Percentiles rank a stretch among this genome's conserved stretches.
These are phyloP conservation scores for Chamaecrista fasciculata DNA, from an alignment of 306 rosid genomes.

Conservation along the genomic window DNA sequence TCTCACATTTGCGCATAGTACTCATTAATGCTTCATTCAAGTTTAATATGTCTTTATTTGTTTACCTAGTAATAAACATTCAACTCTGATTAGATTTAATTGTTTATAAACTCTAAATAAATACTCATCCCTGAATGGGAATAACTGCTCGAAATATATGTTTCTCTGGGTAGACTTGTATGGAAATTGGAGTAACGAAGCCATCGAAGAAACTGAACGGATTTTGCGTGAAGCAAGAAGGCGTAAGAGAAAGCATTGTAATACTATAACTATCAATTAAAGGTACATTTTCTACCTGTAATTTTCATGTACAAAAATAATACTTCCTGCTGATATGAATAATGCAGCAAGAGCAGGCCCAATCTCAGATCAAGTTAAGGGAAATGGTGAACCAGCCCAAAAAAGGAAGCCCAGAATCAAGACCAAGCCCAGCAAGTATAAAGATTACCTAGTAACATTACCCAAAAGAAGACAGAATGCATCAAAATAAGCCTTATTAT, in stretches of 20 bases:
- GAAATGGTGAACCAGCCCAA: not conserved
- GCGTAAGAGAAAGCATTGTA: conserved; percentile 69
- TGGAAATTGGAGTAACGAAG: conserved; percentile 49
- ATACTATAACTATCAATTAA: conserved; percentile 56
- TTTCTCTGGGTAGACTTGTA: conserved; percentile 40
- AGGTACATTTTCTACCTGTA: conserved; percentile 43
- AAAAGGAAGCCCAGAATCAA: not conserved
- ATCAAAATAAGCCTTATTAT: too few species aligned
- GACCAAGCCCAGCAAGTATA: not conserved
- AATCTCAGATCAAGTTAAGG: not conserved
- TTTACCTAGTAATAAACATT: not conserved
- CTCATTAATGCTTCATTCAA: not conserved
- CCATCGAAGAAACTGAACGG: conserved; percentile 63
- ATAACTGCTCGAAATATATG: conserved; percentile 27
- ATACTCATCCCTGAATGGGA: conserved; percentile 4
- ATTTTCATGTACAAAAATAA: conserved; percentile 5
- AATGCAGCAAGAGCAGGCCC: not conserved
- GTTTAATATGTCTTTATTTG: not conserved
- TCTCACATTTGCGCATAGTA: not conserved
- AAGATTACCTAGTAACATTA: not conserved
- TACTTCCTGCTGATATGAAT: not conserved
- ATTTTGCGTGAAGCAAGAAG: conserved; percentile 84
- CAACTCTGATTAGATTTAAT: not conserved
- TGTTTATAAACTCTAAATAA: not conserved
- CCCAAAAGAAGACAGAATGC: not conserved